Percentiles rank a stretch among this genome's conserved stretches.
Conservation (phyloP, 192 early-diverging fungal species). For the Coemansia furcata region DNA sequence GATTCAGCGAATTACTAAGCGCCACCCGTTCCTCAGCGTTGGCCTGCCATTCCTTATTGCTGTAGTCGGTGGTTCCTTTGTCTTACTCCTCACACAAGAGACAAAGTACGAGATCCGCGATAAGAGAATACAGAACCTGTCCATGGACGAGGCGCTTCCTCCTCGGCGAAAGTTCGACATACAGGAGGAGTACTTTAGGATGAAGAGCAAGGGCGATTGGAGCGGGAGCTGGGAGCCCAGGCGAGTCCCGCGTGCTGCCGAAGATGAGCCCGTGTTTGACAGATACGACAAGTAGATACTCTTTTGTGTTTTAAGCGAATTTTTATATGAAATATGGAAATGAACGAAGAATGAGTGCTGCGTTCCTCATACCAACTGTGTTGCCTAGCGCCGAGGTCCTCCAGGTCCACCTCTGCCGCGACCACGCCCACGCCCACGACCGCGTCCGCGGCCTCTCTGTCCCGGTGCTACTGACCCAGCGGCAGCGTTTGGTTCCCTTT, state of each 20-base stretch:
- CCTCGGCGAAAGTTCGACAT: conserved; percentile 60
- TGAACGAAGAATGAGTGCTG: neutral
- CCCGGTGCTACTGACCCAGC: conserved; percentile 10
- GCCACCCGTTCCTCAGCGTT: conserved; percentile 64
- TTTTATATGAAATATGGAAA: neutral
- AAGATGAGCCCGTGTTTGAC: conserved; percentile 53
- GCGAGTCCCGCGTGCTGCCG: conserved; percentile 38
- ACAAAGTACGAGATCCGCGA: conserved; percentile 78
- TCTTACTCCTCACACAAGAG: conserved; percentile 67
- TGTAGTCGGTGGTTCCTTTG: conserved; percentile 69
- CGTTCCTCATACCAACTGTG: neutral
- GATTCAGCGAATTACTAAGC: conserved; percentile 32
- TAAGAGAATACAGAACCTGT: conserved; percentile 50
- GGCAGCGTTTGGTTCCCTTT: conserved; percentile 57
- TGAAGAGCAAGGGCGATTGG: conserved; percentile 40
- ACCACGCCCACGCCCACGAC: conserved; percentile 68
- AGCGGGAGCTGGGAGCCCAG: conserved; percentile 50
- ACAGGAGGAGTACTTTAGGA: conserved; percentile 70
- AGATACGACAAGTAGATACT: conserved; percentile 22
- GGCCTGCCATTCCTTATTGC: conserved; percentile 69
- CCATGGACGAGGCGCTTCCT: conserved; percentile 58
- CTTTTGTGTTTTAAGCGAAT: neutral
- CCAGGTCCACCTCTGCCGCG: conserved; percentile 60
- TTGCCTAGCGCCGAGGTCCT: conserved; percentile 38
- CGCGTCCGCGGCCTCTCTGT: conserved; percentile 63